Percentiles rank a stretch among this genome's conserved stretches.
These are phyloP conservation scores for Tetrapisispora pingtungensis DNA, from an alignment of 805 yeast genomes.

Conservation along the genomic window DNA sequence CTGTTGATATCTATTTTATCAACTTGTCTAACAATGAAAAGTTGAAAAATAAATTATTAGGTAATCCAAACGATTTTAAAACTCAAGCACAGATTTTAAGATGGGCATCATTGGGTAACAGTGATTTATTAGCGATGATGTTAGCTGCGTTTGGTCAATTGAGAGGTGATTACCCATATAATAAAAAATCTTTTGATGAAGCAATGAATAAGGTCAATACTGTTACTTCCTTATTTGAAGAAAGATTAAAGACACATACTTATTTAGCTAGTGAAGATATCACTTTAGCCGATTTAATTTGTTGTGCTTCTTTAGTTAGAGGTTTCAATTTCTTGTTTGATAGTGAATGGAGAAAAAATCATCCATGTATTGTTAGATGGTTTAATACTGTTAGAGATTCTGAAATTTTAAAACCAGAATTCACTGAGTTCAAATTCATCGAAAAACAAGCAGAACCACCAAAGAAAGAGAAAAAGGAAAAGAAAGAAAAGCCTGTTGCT, in stretches of 20 bases:
- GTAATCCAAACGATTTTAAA: slow-evolving; percentile 28
- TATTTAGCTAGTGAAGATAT: slow-evolving; percentile 62
- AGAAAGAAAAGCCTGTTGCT: slow-evolving; percentile 21
- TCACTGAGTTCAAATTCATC: slow-evolving; percentile 44
- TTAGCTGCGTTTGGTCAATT: slow-evolving; percentile 49
- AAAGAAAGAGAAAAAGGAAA: slow-evolving; percentile 33
- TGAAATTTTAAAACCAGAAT: slow-evolving; percentile 38
- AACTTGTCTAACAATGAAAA: slow-evolving; percentile 29
- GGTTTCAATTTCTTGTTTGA: slow-evolving; percentile 55
- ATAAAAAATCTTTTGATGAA: slow-evolving; percentile 56
- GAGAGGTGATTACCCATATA: slow-evolving; percentile 59
- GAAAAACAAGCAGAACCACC: slow-evolving; percentile 65
- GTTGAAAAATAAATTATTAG: slow-evolving; percentile 41
- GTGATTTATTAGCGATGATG: slow-evolving; percentile 46
- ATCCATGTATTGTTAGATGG: slow-evolving; percentile 66
- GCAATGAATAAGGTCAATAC: slow-evolving; percentile 32
- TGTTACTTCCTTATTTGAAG: slow-evolving; percentile 40
- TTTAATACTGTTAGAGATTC: slow-evolving; percentile 43
- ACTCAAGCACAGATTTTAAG: slow-evolving; percentile 40
- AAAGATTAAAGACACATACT: slow-evolving; percentile 48
- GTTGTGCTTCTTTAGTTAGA: slow-evolving; percentile 41
- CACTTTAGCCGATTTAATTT: slow-evolving; percentile 55
- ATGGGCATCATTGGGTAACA: slow-evolving; percentile 71
- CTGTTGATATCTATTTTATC: slow-evolving; percentile 45
- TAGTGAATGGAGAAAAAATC: slow-evolving; percentile 48